Conservation (phyloP, 2,329 filamentous ascomycete species). For the Aspergillus sp. region DNA sequence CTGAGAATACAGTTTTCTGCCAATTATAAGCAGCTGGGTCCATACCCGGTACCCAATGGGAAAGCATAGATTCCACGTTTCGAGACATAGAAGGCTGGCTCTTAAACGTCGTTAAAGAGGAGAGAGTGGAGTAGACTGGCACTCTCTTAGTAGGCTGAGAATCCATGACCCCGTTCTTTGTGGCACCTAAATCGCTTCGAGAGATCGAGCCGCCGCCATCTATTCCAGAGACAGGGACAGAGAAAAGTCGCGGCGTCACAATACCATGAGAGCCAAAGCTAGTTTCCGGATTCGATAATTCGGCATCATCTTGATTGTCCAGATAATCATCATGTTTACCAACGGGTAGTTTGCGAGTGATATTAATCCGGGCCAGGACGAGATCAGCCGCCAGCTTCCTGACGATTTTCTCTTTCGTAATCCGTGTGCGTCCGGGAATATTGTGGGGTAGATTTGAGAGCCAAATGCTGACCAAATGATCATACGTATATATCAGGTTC, state of each 20-base stretch:
- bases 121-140: slow-evolving; percentile 15
- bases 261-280: not conserved
- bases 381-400: slow-evolving; percentile 31
- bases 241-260: not conserved
- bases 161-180: not conserved
- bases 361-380: slow-evolving; percentile 26
- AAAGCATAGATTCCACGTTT: slow-evolving; percentile 24
- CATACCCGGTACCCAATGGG: slow-evolving; percentile 29
- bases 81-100: slow-evolving; percentile 13
- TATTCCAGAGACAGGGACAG: not conserved
- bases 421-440: slow-evolving; percentile 31
- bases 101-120: slow-evolving; percentile 25
- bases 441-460: slow-evolving; percentile 24
- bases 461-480: slow-evolving; percentile 32
- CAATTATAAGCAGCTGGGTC: slow-evolving; percentile 30
- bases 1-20: slow-evolving; percentile 17
- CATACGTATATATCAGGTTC: slow-evolving; percentile 27
- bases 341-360: slow-evolving; percentile 9
- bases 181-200: not conserved
- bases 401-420: slow-evolving; percentile 33
- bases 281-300: not conserved
- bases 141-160: not conserved
- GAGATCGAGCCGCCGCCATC: not conserved
- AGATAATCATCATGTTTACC: not conserved
- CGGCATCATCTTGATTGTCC: not conserved